phyloP scores from a whole-genome alignment of 2,329 filamentous ascomycete species.

The Fusarium compactum region DNA sequence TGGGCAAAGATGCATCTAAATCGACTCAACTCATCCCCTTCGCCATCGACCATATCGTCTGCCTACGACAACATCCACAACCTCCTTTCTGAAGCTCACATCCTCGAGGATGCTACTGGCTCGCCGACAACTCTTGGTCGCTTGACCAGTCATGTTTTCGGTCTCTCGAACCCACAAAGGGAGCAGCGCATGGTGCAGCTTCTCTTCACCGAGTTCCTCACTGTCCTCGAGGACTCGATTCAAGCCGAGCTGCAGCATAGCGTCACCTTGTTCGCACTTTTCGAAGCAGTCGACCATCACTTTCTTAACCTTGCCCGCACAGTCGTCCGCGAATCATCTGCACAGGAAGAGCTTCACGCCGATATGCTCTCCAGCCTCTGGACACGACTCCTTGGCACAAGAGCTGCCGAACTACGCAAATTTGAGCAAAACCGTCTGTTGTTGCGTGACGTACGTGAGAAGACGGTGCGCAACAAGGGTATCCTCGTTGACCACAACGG shows the following conservation, averaged over 20 bases:
- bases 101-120: constrained; percentile 67
- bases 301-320: constrained; percentile 89
- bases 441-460: constrained; percentile 81
- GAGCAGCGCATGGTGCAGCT: constrained; percentile 84
- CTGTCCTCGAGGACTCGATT: constrained; percentile 89
- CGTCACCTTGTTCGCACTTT: constrained; percentile 85
- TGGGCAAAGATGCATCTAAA: constrained; percentile 90
- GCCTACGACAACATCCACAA: constrained; percentile 87
- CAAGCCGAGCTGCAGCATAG: constrained; percentile 85
- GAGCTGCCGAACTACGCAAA: constrained; percentile 81
- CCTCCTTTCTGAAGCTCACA: constrained; percentile 73
- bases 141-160: constrained; percentile 79
- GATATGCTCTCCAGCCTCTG: constrained; percentile 88
- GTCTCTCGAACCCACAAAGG: constrained; percentile 82
- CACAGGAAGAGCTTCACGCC: constrained; percentile 82
- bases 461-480: constrained; percentile 88
- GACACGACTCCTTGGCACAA: constrained; percentile 84
- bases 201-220: constrained; percentile 86
- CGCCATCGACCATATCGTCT: constrained; percentile 69
- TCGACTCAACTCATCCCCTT: constrained; percentile 72
- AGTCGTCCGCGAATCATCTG: constrained; percentile 84
- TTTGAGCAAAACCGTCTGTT: constrained; percentile 91
- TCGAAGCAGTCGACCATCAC: constrained; percentile 89
- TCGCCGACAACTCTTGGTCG: constrained; percentile 76
- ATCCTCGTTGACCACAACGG: constrained; percentile 89